phyloP scores from a whole-genome alignment of 2,329 filamentous ascomycete species.

The Penicillium decumbens region DNA sequence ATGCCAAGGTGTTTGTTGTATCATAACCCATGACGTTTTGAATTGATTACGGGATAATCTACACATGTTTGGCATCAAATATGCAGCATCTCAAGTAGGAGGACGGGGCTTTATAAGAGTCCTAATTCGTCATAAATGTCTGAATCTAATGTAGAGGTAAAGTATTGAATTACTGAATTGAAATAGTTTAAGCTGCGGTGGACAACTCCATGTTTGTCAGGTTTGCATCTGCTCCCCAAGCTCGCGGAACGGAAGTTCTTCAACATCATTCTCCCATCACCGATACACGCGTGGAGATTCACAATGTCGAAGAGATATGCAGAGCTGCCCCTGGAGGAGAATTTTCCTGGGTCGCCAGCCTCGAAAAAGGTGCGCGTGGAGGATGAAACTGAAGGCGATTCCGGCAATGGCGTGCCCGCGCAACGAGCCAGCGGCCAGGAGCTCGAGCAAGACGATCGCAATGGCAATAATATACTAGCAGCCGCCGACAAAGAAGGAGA shows the following conservation, averaged over 20 bases:
- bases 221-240: constrained; percentile 2
- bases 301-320: constrained; percentile 48
- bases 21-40: constrained; percentile 29
- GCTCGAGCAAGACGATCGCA: constrained; percentile 35
- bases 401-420: constrained; percentile 25
- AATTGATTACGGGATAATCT: constrained; percentile 29
- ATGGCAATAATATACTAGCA: constrained; percentile 45
- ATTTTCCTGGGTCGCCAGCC: constrained; percentile 37
- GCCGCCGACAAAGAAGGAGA: constrained; percentile 67
- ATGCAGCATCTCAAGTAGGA: neutral
- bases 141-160: neutral
- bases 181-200: neutral
- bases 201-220: neutral
- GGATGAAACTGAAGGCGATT: constrained; percentile 27
- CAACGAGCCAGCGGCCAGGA: constrained; percentile 28
- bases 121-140: neutral
- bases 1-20: constrained; percentile 27
- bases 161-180: neutral
- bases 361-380: constrained; percentile 45
- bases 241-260: constrained; percentile 21
- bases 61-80: constrained; percentile 16
- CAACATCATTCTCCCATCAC: constrained; percentile 9
- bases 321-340: constrained; percentile 40
- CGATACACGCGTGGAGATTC: constrained; percentile 8
- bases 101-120: neutral